phyloP scores from a whole-genome alignment of 2,329 filamentous ascomycete species.

The Chaetothyriales sp. region DNA sequence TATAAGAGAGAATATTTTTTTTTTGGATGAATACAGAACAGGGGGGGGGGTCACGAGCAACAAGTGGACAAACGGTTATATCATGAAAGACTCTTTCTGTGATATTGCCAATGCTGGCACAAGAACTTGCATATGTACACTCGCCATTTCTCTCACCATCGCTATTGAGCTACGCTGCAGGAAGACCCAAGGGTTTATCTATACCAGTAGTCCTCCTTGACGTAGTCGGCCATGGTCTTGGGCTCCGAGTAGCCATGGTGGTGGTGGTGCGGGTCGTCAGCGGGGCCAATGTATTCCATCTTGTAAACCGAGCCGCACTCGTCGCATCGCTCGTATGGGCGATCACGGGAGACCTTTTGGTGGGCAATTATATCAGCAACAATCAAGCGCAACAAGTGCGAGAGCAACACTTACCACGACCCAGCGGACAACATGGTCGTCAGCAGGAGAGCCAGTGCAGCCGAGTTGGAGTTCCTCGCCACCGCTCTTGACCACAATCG shows the following conservation, averaged over 20 bases:
- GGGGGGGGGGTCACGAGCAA: no score
- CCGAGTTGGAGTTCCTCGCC: conserved; percentile 94
- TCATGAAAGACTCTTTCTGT: background rate
- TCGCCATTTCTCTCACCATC: background rate
- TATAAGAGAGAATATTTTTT: no score
- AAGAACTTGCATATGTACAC: background rate
- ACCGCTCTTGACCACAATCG: conserved; percentile 77
- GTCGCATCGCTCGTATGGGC: conserved; percentile 84
- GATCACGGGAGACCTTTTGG: conserved; percentile 64
- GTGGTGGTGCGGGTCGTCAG: conserved; percentile 47
- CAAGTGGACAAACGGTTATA: background rate
- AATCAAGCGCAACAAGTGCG: background rate
- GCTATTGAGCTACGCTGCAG: background rate
- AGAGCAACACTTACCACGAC: conserved; percentile 50
- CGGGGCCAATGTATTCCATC: conserved; percentile 87
- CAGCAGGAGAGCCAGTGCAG: conserved; percentile 85
- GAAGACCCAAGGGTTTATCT: conserved; percentile 20
- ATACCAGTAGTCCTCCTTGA: conserved; percentile 90
- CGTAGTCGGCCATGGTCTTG: conserved; percentile 92
- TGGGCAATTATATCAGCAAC: background rate
- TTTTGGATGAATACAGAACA: no score
- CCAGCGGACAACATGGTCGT: conserved; percentile 85
- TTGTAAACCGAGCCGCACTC: conserved; percentile 96
- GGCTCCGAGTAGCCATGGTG: conserved; percentile 55
- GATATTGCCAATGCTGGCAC: background rate